phyloP scores from a whole-genome alignment of 441 rosid genomes.

The Euphorbia celastroides region DNA sequence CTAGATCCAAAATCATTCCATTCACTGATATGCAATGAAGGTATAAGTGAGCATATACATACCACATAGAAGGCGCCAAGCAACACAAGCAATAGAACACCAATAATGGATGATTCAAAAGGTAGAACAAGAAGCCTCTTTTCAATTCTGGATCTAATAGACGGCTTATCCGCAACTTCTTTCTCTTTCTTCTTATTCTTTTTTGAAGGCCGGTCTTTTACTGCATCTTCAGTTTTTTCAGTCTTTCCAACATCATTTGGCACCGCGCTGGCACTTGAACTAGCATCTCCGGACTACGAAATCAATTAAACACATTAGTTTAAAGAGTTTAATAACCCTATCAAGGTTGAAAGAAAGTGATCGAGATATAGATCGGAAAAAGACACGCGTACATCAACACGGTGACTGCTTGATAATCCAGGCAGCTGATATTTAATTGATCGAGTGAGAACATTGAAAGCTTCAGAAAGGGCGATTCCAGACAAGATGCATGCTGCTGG shows the following conservation, averaged over 20 bases:
- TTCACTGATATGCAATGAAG: not conserved
- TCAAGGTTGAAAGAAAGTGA: constrained; percentile 17
- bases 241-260: constrained; percentile 44
- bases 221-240: constrained; percentile 31
- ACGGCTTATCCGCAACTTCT: constrained; percentile 43
- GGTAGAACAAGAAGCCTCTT: constrained; percentile 89
- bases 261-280: constrained; percentile 31
- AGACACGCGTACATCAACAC: constrained; percentile 47
- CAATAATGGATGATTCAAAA: constrained; percentile 66
- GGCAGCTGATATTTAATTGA: constrained; percentile 90
- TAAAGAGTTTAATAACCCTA: constrained; percentile 13
- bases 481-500: constrained; percentile 99
- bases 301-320: constrained; percentile 21
- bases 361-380: constrained; percentile 9
- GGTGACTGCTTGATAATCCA: constrained; percentile 33
- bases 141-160: constrained; percentile 40
- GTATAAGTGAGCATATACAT: constrained; percentile 24
- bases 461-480: constrained; percentile 97
- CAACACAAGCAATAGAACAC: constrained; percentile 75
- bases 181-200: constrained; percentile 89
- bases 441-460: constrained; percentile 79
- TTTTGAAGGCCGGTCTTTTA: constrained; percentile 47
- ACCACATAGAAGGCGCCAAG: constrained; percentile 99
- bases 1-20: not conserved
- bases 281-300: constrained; percentile 61